Base-by-base conservation (phyloP, 176 grass and related monocot genomes). In the Triticum aestivum region DNA sequence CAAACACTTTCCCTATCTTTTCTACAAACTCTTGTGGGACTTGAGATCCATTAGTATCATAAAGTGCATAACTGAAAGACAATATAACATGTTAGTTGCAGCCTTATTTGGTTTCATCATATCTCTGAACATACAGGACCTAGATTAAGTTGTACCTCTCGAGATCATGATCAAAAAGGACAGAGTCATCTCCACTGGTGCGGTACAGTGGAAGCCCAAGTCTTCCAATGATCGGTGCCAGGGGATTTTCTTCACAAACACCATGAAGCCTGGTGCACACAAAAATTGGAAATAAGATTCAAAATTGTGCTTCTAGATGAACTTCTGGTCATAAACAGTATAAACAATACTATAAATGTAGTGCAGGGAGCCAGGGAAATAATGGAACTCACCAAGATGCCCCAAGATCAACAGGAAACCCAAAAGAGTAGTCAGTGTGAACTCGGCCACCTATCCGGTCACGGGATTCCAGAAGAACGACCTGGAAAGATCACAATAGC, bases 351-450 rank as follows among this genome's bases (percentile, higher is more conserved):
- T 24, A 34, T 21, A 29, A 35, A 84, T 23, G 14, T 78, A 52
- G 35, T 45, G 3, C 11, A 89, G 66, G 86, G 24, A 77, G 47
- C 7, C 54, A 21, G 54, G 54, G 54, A 90, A 85, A 85, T 34
- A 73, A 75, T 56, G 15, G 11, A 81, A 79, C 96, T 94, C 67
- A 94, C 97, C 97, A 99, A 70, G 97, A 96, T 88, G 97, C 97
- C 78, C 97, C 97, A 37, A 99, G 69, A 86, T 99, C 97, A 0
- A 99, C 92, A 77, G 97, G 97, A 92, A 99, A 99, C 20, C 97
- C 94, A 83, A 94, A 99, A 73, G 94, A 99, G 74, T 94, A 92
- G 67, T 99, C 94, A 32, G 94, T 99, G 86, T 93, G 93, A 89
- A 99, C 86, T 80, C 97, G 85, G 56, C 97, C 97, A 15, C 97